Percentiles rank a stretch among this genome's conserved stretches.
Conservation (phyloP, 208 protist genomes). For the Pavlovales sp. region DNA sequence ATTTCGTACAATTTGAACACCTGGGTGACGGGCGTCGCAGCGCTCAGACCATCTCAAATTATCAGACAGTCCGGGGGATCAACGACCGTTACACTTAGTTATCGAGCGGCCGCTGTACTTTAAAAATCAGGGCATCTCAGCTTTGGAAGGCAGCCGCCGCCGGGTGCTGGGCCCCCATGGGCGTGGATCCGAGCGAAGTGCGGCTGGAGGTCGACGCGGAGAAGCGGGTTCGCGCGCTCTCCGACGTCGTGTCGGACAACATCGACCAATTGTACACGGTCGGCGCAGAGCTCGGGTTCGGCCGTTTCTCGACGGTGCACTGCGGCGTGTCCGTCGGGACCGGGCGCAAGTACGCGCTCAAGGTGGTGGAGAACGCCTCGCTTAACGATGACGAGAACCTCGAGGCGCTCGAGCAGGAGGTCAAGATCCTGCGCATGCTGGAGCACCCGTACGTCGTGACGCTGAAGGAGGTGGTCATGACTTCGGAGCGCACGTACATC, state of each 20-base stretch:
- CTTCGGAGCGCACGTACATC: background rate
- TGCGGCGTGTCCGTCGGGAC: background rate
- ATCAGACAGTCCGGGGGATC: too few species aligned
- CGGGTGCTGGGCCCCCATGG: too few species aligned
- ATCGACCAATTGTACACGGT: background rate
- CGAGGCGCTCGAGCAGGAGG: slow-evolving; percentile 31
- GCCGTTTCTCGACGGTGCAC: slow-evolving; percentile 20
- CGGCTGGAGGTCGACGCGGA: background rate
- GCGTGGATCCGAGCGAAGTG: background rate
- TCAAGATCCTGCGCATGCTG: slow-evolving; percentile 12
- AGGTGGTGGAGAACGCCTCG: slow-evolving; percentile 25
- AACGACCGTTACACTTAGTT: too few species aligned
- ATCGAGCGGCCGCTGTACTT: too few species aligned
- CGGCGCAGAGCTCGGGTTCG: slow-evolving; percentile 2
- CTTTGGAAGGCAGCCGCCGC: too few species aligned
- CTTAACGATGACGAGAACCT: slow-evolving; percentile 29
- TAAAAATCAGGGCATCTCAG: too few species aligned
- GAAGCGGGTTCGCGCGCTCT: background rate
- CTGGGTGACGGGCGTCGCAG: too few species aligned
- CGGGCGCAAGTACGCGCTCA: background rate
- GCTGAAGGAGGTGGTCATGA: slow-evolving; percentile 31
- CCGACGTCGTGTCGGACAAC: background rate
- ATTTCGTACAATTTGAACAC: too few species aligned
- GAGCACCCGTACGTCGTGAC: slow-evolving; percentile 21
- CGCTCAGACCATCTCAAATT: too few species aligned